These are phyloP conservation scores for Ascochyta rabiei DNA, from an alignment of 2,329 filamentous ascomycete species.

Conservation along the genomic window DNA sequence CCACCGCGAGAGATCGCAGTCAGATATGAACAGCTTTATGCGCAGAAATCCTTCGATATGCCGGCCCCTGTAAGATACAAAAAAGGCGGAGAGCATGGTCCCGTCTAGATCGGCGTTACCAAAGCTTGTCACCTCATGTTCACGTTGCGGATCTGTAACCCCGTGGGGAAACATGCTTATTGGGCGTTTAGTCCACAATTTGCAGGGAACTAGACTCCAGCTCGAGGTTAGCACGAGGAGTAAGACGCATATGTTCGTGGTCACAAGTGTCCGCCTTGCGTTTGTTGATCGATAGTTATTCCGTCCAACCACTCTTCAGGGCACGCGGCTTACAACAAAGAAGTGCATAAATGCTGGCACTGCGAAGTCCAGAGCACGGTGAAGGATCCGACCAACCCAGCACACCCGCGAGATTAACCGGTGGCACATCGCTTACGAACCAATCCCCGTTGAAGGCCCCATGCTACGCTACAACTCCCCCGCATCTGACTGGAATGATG, in stretches of 20 bases:
- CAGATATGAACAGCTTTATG: background rate
- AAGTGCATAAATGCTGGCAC: conserved; percentile 11
- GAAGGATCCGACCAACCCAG: background rate
- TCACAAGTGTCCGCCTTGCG: conserved; percentile 10
- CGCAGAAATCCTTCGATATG: background rate
- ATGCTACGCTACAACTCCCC: conserved; percentile 18
- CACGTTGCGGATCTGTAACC: conserved; percentile 1
- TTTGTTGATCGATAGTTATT: conserved; percentile 12
- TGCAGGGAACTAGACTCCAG: background rate
- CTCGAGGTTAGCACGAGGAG: background rate
- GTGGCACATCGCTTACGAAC: conserved; percentile 5
- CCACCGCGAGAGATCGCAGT: background rate
- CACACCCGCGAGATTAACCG: conserved; percentile 8
- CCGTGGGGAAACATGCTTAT: background rate
- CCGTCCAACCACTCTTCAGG: conserved; percentile 18
- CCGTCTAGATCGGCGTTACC: conserved; percentile 1
- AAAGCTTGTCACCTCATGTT: conserved; percentile 3
- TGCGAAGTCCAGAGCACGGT: conserved; percentile 5
- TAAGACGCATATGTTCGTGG: background rate
- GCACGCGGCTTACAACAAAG: conserved; percentile 3
- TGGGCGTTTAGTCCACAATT: background rate
- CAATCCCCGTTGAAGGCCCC: conserved; percentile 8
- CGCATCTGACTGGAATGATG: conserved; percentile 46
- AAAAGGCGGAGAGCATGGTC: conserved; percentile 4
- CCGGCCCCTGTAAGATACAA: background rate